Evolutionary conservation across 2,329 filamentous ascomycete species (phyloP).

Genomic region (Penicillium sp.): DNA sequence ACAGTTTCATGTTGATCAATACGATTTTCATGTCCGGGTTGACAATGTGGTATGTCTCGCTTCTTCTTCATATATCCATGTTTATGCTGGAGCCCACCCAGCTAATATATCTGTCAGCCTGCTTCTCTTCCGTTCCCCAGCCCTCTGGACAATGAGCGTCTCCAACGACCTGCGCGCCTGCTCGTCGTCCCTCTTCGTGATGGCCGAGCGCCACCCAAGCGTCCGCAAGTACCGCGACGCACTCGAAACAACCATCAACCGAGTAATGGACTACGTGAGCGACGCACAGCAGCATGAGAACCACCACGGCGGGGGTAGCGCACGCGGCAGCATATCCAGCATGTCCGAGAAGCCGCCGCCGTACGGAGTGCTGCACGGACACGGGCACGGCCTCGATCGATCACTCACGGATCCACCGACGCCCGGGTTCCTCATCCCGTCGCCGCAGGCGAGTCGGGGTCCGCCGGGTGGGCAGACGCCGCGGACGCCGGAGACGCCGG

Average conservation of each 20-base stretch:
- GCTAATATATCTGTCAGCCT: constrained; percentile 18
- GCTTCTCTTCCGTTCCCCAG: constrained; percentile 27
- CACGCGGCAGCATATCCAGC: neutral
- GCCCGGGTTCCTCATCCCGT: neutral
- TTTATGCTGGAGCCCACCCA: too few relatives aligned
- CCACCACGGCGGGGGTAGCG: neutral
- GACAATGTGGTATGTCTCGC: constrained; percentile 79
- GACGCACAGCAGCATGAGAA: neutral
- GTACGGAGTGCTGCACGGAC: neutral
- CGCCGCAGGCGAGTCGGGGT: constrained; percentile 10
- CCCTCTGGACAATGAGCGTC: constrained; percentile 25
- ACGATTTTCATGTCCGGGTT: constrained; percentile 96
- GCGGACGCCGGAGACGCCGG: neutral
- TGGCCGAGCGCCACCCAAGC: constrained; percentile 28
- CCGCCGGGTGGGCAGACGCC: neutral
- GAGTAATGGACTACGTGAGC: constrained; percentile 23
- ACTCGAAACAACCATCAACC: constrained; percentile 26
- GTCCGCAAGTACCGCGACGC: constrained; percentile 27
- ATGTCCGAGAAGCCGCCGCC: neutral
- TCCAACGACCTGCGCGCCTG: constrained; percentile 30
- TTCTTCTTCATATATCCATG: too few relatives aligned
- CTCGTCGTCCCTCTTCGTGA: constrained; percentile 26
- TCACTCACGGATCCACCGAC: neutral
- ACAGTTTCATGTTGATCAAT: constrained; percentile 91
- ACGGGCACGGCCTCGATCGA: neutral